A percentile compares a stretch with the other conserved stretches of the same genome.
Conservation (phyloP, 2,329 filamentous ascomycete genomes). For the Claviceps humidiphila region DNA sequence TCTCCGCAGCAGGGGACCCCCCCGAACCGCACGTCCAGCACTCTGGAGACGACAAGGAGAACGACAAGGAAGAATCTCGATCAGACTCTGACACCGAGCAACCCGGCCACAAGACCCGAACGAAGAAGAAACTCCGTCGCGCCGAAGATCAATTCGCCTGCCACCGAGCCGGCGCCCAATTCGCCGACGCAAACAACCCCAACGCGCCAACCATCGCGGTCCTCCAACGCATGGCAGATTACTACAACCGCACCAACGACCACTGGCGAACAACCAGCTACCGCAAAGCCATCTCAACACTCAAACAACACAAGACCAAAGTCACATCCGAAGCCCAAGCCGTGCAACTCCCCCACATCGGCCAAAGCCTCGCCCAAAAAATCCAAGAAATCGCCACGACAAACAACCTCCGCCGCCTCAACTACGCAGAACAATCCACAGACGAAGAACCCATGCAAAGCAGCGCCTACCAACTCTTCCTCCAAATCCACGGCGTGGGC, state of each 20-base stretch:
- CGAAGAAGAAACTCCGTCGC: slow-evolving; percentile 14
- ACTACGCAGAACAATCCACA: slow-evolving; percentile 42
- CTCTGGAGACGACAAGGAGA: not conserved
- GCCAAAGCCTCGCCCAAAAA: slow-evolving; percentile 61
- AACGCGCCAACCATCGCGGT: slow-evolving; percentile 66
- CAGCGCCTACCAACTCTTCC: slow-evolving; percentile 52
- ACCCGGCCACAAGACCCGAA: not conserved
- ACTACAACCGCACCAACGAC: slow-evolving; percentile 65
- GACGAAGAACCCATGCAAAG: slow-evolving; percentile 44
- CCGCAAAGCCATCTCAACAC: slow-evolving; percentile 59
- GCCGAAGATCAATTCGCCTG: slow-evolving; percentile 41
- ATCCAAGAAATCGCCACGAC: slow-evolving; percentile 82
- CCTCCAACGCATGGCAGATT: slow-evolving; percentile 63
- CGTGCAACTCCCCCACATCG: slow-evolving; percentile 52
- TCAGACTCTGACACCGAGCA: not conserved
- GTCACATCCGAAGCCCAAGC: slow-evolving; percentile 61
- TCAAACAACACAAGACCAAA: slow-evolving; percentile 51
- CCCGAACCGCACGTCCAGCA: no score
- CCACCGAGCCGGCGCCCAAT: slow-evolving; percentile 35
- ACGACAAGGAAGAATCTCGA: not conserved
- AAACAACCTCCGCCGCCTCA: slow-evolving; percentile 55
- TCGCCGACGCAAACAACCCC: slow-evolving; percentile 40
- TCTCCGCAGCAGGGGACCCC: not conserved
- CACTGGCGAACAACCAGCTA: slow-evolving; percentile 67
- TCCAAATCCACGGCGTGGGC: slow-evolving; percentile 70